phyloP scores from a whole-genome alignment of 345 rosid genomes.

The Sisymbrium irio region DNA sequence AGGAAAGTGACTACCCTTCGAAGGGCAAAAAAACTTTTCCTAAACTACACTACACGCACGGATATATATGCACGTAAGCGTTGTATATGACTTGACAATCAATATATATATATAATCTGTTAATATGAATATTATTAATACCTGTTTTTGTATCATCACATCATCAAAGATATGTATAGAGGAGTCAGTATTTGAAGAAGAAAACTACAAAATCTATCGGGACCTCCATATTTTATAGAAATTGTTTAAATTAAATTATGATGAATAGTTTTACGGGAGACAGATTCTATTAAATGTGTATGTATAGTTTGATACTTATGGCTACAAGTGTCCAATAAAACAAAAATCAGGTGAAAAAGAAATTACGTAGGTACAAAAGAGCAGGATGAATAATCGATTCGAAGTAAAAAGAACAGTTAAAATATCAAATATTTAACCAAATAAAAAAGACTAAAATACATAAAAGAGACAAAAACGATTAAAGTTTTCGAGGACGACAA shows the following conservation, averaged over 20 bases:
- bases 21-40: slow-evolving; percentile 14
- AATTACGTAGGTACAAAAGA: slow-evolving; percentile 24
- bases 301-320: slow-evolving; percentile 11
- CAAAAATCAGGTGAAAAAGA: slow-evolving; percentile 33
- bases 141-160: slow-evolving; percentile 29
- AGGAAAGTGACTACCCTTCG: slow-evolving; percentile 15
- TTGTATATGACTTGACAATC: slow-evolving; percentile 25
- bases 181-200: slow-evolving; percentile 27
- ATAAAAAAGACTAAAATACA: neutral
- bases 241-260: neutral
- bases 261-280: neutral
- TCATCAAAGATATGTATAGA: slow-evolving; percentile 25
- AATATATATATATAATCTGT: neutral
- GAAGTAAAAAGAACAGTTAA: slow-evolving; percentile 11
- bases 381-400: slow-evolving; percentile 17
- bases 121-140: neutral
- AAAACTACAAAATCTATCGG: slow-evolving; percentile 23
- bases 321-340: slow-evolving; percentile 13
- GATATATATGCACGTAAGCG: slow-evolving; percentile 26
- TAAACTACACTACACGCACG: slow-evolving; percentile 16
- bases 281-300: slow-evolving; percentile 16
- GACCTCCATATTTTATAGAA: slow-evolving; percentile 4
- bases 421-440: neutral
- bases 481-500: neutral
- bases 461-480: neutral